Conservation (phyloP, 257 asterid species). For the Solanum arcanum region DNA sequence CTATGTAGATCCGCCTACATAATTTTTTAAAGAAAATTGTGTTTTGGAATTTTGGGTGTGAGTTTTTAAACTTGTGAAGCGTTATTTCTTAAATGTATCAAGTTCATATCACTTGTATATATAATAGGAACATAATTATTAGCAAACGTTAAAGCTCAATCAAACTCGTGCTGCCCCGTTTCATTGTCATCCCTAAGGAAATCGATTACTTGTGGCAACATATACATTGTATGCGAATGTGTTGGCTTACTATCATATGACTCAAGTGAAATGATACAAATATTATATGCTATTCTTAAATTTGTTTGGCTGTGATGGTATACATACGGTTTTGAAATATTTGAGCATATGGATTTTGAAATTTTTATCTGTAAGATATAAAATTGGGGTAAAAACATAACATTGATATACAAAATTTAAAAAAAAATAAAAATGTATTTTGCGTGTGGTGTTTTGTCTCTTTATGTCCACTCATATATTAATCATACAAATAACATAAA, state of each 20-base stretch:
- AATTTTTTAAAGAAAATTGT: neutral
- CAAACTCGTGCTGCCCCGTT: neutral
- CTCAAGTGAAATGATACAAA: neutral
- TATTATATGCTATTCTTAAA: neutral
- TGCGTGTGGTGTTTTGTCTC: neutral
- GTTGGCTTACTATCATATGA: too few relatives aligned
- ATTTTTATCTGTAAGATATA: too few relatives aligned
- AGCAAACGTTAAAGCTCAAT: neutral
- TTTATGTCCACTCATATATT: neutral
- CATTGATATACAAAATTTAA: neutral
- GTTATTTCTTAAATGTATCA: neutral
- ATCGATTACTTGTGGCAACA: accelerated
- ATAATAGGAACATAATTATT: neutral
- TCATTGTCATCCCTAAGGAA: neutral
- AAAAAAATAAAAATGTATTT: neutral
- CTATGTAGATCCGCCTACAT: neutral
- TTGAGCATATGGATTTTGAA: neutral
- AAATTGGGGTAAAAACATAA: neutral
- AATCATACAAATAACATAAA: neutral
- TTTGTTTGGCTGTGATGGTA: neutral
- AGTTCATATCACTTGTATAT: too few relatives aligned
- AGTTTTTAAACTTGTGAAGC: neutral
- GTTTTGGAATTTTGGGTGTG: neutral
- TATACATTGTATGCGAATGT: too few relatives aligned
- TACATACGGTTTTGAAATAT: neutral